Conservation (phyloP, 73 alveolate genomes). For the Blepharisma japonicum region DNA sequence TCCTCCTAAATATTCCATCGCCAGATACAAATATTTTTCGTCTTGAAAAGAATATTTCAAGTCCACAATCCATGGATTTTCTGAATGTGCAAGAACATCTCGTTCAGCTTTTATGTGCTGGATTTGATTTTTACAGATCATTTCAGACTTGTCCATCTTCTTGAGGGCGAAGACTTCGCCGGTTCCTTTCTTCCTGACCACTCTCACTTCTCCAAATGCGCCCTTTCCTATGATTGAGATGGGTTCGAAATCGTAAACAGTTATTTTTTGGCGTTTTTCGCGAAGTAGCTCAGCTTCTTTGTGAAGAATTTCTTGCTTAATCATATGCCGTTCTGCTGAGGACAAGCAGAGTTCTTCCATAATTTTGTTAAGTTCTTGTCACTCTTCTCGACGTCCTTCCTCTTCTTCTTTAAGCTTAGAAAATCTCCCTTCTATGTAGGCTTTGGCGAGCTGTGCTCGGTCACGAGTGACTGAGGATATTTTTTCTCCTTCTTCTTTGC, state of each 20-base stretch:
- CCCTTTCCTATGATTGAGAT: slow-evolving; percentile 82
- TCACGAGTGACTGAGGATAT: too few species aligned
- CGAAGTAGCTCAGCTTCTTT: slow-evolving; percentile 63
- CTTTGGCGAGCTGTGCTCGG: slow-evolving; percentile 25
- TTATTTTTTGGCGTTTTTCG: slow-evolving; percentile 66
- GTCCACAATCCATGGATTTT: slow-evolving; percentile 85
- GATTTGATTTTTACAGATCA: slow-evolving; percentile 81
- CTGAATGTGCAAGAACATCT: slow-evolving; percentile 78
- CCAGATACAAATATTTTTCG: slow-evolving; percentile 74
- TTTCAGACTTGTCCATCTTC: slow-evolving; percentile 89
- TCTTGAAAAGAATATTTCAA: slow-evolving; percentile 79
- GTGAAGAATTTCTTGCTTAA: slow-evolving; percentile 55
- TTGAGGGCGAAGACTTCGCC: slow-evolving; percentile 79
- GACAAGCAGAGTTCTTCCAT: slow-evolving; percentile 55
- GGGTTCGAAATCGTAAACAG: slow-evolving; percentile 86
- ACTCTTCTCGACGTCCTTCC: slow-evolving; percentile 32
- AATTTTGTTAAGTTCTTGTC: slow-evolving; percentile 4
- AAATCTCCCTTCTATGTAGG: slow-evolving; percentile 36
- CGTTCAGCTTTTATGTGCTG: slow-evolving; percentile 86
- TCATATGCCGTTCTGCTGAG: slow-evolving; percentile 53
- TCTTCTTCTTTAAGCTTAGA: slow-evolving; percentile 29
- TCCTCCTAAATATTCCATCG: slow-evolving; percentile 87
- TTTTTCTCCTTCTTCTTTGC: too few species aligned
- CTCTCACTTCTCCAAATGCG: slow-evolving; percentile 92
- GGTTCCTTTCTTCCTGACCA: slow-evolving; percentile 63